A percentile compares a stretch with the other conserved stretches of the same genome.
Conservation (phyloP, 2,329 filamentous ascomycete genomes). For the Pestalotiopsis sp. region DNA sequence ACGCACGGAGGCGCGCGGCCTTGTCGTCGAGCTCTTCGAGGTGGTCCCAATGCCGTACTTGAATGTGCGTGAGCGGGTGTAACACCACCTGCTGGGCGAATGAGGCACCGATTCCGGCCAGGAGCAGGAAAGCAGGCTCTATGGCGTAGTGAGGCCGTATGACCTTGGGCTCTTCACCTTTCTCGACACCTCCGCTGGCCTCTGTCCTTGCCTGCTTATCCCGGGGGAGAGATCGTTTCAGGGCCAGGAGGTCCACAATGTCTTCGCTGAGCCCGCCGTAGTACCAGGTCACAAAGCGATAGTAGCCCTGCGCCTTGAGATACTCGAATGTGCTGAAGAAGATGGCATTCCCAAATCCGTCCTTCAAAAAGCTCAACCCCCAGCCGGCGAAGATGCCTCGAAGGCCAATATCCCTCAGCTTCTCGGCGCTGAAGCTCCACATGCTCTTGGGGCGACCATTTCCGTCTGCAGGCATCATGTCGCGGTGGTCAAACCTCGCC, state of each 20-base stretch:
- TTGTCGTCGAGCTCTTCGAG: slow-evolving; percentile 72
- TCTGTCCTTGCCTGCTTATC: slow-evolving; percentile 18
- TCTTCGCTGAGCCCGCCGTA: slow-evolving; percentile 63
- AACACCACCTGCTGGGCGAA: slow-evolving; percentile 69
- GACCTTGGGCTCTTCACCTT: slow-evolving; percentile 39
- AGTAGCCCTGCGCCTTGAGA: slow-evolving; percentile 74
- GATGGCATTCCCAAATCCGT: slow-evolving; percentile 68
- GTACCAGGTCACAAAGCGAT: slow-evolving; percentile 70
- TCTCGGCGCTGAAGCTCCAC: slow-evolving; percentile 71
- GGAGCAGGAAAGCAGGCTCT: slow-evolving; percentile 71
- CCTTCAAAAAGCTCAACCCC: slow-evolving; percentile 69
- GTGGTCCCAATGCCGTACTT: slow-evolving; percentile 73
- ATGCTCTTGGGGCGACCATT: slow-evolving; percentile 59
- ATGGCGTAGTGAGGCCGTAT: slow-evolving; percentile 77
- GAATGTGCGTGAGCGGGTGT: slow-evolving; percentile 72
- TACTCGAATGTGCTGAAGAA: slow-evolving; percentile 80
- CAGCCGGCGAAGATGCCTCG: slow-evolving; percentile 77
- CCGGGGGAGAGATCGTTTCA: slow-evolving; percentile 42
- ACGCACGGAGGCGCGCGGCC: slow-evolving; percentile 46
- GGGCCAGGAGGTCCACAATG: slow-evolving; percentile 51
- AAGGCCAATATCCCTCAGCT: slow-evolving; percentile 71
- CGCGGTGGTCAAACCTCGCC: slow-evolving; percentile 67
- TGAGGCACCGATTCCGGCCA: slow-evolving; percentile 70
- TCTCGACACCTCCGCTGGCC: slow-evolving; percentile 20
- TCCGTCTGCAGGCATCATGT: slow-evolving; percentile 45